Evolutionary conservation across 2,329 filamentous ascomycete genomes (phyloP).

Genomic region (Spiromastix sp.): DNA sequence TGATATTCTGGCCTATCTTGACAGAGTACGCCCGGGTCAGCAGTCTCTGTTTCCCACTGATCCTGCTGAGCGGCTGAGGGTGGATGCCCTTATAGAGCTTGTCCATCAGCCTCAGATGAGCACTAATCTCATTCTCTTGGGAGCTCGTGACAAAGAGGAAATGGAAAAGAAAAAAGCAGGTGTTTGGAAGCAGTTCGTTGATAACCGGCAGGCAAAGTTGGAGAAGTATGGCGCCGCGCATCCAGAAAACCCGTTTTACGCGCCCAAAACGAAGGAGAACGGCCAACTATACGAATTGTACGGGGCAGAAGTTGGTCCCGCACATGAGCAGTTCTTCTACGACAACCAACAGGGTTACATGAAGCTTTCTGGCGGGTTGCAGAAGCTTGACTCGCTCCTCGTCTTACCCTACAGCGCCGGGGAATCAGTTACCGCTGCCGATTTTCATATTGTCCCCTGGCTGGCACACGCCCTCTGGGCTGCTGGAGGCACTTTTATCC

Average conservation of each 20-base stretch:
- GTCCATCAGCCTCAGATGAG: slow-evolving; percentile 8
- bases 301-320: neutral
- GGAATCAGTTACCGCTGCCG: slow-evolving; percentile 8
- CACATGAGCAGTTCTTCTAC: slow-evolving; percentile 9
- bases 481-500: slow-evolving; percentile 5
- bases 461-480: slow-evolving; percentile 10
- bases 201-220: slow-evolving; percentile 7
- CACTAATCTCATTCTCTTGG: slow-evolving; percentile 14
- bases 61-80: slow-evolving; percentile 1
- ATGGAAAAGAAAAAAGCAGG: slow-evolving; percentile 6
- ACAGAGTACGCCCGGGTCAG: slow-evolving; percentile 2
- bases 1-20: slow-evolving; percentile 8
- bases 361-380: slow-evolving; percentile 6
- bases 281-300: slow-evolving; percentile 8
- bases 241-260: slow-evolving; percentile 11
- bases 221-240: slow-evolving; percentile 6
- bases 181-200: slow-evolving; percentile 6
- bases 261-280: slow-evolving; percentile 5
- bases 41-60: slow-evolving; percentile 6
- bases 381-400: slow-evolving; percentile 7
- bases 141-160: slow-evolving; percentile 10
- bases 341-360: slow-evolving; percentile 5
- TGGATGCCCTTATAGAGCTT: slow-evolving; percentile 8
- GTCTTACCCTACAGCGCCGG: slow-evolving; percentile 10
- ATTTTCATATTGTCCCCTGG: slow-evolving; percentile 12